Evolutionary conservation across 1,284 basidiomycete genomes (phyloP).

Genomic region (Ceratobasidium sp.): DNA sequence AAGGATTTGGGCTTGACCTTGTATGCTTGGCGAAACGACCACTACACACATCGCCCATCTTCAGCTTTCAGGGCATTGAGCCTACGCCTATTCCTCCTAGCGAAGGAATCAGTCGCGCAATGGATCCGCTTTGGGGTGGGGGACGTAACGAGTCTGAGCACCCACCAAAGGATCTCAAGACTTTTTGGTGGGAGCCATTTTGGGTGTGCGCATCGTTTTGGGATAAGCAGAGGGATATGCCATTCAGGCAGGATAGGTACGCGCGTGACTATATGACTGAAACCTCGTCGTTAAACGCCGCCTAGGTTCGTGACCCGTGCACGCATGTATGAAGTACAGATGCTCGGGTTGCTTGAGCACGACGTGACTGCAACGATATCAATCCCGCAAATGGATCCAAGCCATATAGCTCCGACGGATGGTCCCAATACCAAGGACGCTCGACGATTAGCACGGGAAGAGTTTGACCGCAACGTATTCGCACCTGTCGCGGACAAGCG

Average conservation of each 20-base stretch:
- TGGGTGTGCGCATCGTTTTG: constrained; percentile 85
- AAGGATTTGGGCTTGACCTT: constrained; percentile 91
- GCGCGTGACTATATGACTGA: constrained; percentile 47
- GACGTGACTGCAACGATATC: constrained; percentile 89
- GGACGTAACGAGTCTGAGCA: constrained; percentile 59
- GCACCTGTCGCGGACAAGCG: constrained; percentile 57
- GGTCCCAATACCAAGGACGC: constrained; percentile 40
- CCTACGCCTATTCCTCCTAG: constrained; percentile 61
- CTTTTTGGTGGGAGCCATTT: constrained; percentile 89
- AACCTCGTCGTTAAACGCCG: neutral
- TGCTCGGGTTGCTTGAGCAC: constrained; percentile 90
- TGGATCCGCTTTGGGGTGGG: constrained; percentile 87
- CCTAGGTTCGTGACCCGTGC: constrained; percentile 86
- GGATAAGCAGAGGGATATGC: constrained; percentile 87
- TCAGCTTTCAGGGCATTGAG: constrained; percentile 78
- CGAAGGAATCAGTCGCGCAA: constrained; percentile 63
- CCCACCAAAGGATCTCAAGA: constrained; percentile 61
- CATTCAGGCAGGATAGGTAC: constrained; percentile 85
- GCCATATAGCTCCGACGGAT: constrained; percentile 5
- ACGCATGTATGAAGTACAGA: constrained; percentile 95
- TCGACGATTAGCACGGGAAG: constrained; percentile 59
- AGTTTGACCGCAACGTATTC: constrained; percentile 78
- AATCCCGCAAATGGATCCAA: constrained; percentile 68
- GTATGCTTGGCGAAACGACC: constrained; percentile 94
- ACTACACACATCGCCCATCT: constrained; percentile 90